These are phyloP conservation scores for Strobilomyces echinocephalus DNA, from an alignment of 768 basidiomycete species.

Conservation along the genomic window DNA sequence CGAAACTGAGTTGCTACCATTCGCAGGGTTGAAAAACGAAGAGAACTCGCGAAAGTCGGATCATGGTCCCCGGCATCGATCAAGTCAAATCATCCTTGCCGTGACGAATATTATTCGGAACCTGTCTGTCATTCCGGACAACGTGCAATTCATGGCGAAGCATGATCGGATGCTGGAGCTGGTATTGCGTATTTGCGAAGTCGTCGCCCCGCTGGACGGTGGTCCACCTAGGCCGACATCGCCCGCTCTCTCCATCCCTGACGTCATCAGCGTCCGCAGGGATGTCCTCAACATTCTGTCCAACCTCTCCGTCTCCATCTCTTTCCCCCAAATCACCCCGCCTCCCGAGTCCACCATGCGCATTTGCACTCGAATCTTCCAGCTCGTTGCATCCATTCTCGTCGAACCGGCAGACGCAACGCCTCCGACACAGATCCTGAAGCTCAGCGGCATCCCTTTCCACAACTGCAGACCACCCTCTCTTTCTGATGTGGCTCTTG, in stretches of 20 bases:
- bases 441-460: slow-evolving; percentile 44
- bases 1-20: slow-evolving; percentile 55
- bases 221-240: slow-evolving; percentile 42
- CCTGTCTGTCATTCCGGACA: slow-evolving; percentile 71
- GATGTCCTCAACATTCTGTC: slow-evolving; percentile 70
- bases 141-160: slow-evolving; percentile 58
- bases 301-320: slow-evolving; percentile 51
- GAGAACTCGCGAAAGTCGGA: slow-evolving; percentile 49
- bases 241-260: slow-evolving; percentile 59
- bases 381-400: slow-evolving; percentile 70
- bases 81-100: slow-evolving; percentile 58
- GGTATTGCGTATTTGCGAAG: slow-evolving; percentile 62
- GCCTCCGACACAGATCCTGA: slow-evolving; percentile 56
- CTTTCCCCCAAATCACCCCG: slow-evolving; percentile 39
- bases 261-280: slow-evolving; percentile 69
- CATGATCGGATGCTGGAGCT: slow-evolving; percentile 62
- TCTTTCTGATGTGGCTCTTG: slow-evolving; percentile 72
- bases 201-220: slow-evolving; percentile 35
- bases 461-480: slow-evolving; percentile 49
- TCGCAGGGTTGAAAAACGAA: slow-evolving; percentile 46
- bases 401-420: slow-evolving; percentile 64
- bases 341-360: slow-evolving; percentile 40
- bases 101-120: slow-evolving; percentile 83
- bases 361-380: slow-evolving; percentile 55
- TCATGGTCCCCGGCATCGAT: slow-evolving; percentile 57